Evolutionary conservation across 805 yeast species (phyloP).

Genomic region (Debaryomyces maramus): DNA sequence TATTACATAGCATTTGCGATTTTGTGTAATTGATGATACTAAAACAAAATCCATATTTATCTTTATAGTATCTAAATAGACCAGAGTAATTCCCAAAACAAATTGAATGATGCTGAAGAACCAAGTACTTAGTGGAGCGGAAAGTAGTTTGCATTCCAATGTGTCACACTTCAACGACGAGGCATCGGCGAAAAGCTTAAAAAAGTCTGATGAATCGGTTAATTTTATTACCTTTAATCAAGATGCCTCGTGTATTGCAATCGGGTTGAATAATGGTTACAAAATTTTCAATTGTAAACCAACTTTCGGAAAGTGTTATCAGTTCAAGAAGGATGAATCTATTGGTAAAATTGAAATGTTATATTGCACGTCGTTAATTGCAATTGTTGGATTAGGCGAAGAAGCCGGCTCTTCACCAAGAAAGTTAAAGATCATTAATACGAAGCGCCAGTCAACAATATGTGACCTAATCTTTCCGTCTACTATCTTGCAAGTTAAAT

Average conservation of each 20-base stretch:
- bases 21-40: not conserved
- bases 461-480: conserved; percentile 46
- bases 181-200: conserved; percentile 1
- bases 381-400: conserved; percentile 77
- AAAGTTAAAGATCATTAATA: conserved; percentile 77
- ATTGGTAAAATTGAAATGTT: conserved; percentile 84
- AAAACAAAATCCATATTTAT: not conserved
- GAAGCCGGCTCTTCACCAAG: conserved; percentile 75
- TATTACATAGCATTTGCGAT: too few species aligned
- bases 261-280: conserved; percentile 65
- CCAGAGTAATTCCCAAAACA: too few species aligned
- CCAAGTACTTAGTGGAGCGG: not conserved
- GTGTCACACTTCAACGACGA: not conserved
- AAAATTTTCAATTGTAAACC: conserved; percentile 78
- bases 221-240: conserved; percentile 71
- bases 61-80: too few species aligned
- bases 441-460: conserved; percentile 58
- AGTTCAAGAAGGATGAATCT: conserved; percentile 45
- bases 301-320: conserved; percentile 31
- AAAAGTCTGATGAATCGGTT: conserved; percentile 24
- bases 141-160: not conserved
- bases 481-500: conserved; percentile 38
- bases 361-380: conserved; percentile 82
- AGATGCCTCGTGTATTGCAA: conserved; percentile 79
- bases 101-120: not conserved